These are phyloP conservation scores for Evernia prunastri DNA, from an alignment of 495 filamentous ascomycete species.

Conservation along the genomic window DNA sequence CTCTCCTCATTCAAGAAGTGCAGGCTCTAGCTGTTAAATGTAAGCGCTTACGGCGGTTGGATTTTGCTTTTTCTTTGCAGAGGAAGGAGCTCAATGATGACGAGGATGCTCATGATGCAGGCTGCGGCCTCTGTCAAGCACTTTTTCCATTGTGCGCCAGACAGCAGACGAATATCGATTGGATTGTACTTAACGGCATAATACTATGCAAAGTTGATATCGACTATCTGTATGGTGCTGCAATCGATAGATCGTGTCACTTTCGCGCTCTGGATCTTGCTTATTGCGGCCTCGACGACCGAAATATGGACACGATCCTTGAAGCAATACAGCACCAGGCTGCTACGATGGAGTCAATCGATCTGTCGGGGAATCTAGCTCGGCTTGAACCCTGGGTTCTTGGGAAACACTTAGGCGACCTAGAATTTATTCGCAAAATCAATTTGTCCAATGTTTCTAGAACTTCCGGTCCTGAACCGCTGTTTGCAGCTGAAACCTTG, in stretches of 20 bases:
- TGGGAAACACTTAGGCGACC: slow-evolving; percentile 56
- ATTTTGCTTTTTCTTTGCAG: slow-evolving; percentile 46
- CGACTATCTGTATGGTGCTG: slow-evolving; percentile 63
- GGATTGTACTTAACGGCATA: slow-evolving; percentile 76
- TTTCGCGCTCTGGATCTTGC: slow-evolving; percentile 78
- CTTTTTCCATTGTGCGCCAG: slow-evolving; percentile 68
- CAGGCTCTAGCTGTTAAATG: slow-evolving; percentile 53
- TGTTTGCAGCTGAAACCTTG: slow-evolving; percentile 60
- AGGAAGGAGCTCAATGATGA: slow-evolving; percentile 39
- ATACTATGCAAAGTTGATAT: slow-evolving; percentile 75
- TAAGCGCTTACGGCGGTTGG: slow-evolving; percentile 43
- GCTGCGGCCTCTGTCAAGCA: slow-evolving; percentile 73
- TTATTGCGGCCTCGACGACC: slow-evolving; percentile 60
- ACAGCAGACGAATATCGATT: slow-evolving; percentile 70
- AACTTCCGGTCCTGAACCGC: slow-evolving; percentile 54
- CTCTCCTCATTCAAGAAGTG: slow-evolving; percentile 65
- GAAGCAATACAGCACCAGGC: slow-evolving; percentile 52
- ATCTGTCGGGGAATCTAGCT: slow-evolving; percentile 70
- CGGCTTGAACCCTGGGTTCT: slow-evolving; percentile 60
- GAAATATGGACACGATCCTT: slow-evolving; percentile 25
- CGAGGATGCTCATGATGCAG: slow-evolving; percentile 52
- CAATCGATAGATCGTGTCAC: slow-evolving; percentile 56
- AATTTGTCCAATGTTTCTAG: slow-evolving; percentile 63
- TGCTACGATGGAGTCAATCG: slow-evolving; percentile 65
- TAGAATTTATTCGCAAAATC: slow-evolving; percentile 63